Percentiles rank a stretch among this genome's conserved stretches.
Evolutionary conservation across 805 yeast species (phyloP).

Genomic region (Cyberlindnera mississippiensis): DNA sequence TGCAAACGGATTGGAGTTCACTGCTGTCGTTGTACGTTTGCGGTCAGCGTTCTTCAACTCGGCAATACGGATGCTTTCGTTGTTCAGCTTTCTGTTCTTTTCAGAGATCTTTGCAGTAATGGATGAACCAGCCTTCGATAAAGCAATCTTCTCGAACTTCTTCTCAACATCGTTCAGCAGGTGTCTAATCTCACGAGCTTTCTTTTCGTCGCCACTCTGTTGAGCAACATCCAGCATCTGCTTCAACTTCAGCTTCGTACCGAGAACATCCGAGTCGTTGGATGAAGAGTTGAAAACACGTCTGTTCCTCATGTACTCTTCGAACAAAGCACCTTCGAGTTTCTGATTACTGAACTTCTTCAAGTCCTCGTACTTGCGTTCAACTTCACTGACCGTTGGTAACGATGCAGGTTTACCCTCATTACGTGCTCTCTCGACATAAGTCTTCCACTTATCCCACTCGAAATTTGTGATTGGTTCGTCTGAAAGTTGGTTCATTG

Average conservation of each 20-base stretch:
- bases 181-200: slow-evolving; percentile 34
- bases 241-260: slow-evolving; percentile 64
- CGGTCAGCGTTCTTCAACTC: slow-evolving; percentile 61
- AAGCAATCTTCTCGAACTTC: slow-evolving; percentile 32
- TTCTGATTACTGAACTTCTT: slow-evolving; percentile 59
- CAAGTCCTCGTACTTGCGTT: slow-evolving; percentile 60
- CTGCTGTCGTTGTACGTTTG: slow-evolving; percentile 41
- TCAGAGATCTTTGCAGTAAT: slow-evolving; percentile 29
- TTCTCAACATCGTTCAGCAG: slow-evolving; percentile 36
- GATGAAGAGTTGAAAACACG: slow-evolving; percentile 53
- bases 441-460: slow-evolving; percentile 61
- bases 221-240: slow-evolving; percentile 74
- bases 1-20: slow-evolving; percentile 76
- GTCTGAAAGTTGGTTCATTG: slow-evolving; percentile 78
- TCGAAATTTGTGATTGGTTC: slow-evolving; percentile 67
- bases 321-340: slow-evolving; percentile 69
- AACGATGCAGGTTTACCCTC: slow-evolving; percentile 32
- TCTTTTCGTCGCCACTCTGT: slow-evolving; percentile 40
- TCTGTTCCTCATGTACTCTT: slow-evolving; percentile 72
- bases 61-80: slow-evolving; percentile 71
- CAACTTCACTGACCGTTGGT: slow-evolving; percentile 63
- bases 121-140: slow-evolving; percentile 33
- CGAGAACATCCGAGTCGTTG: slow-evolving; percentile 71
- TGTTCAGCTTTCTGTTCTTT: slow-evolving; percentile 80
- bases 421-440: slow-evolving; percentile 53